Evolutionary conservation across 768 basidiomycete species (phyloP).

Genomic region (Leccinum pellstonianum): DNA sequence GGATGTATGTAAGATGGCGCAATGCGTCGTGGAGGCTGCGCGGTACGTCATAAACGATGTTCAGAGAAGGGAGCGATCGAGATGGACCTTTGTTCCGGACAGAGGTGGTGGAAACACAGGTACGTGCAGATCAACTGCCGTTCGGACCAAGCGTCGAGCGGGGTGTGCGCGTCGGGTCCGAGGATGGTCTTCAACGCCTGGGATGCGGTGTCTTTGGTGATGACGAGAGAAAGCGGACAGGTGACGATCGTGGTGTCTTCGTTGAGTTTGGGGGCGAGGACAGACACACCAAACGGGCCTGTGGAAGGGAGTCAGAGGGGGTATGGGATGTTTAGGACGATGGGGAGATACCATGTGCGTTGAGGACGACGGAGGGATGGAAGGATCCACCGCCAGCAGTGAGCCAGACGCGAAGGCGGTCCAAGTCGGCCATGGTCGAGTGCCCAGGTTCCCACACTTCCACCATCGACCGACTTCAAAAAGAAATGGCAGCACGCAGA

Average conservation of each 20-base stretch:
- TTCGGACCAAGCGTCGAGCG: conserved; percentile 46
- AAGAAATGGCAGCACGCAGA: too few relatives aligned
- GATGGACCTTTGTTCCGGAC: conserved; percentile 36
- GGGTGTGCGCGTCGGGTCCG: conserved; percentile 14
- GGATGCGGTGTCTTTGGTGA: conserved; percentile 53
- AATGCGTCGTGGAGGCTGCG: conserved; percentile 17
- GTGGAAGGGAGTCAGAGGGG: conserved; percentile 13
- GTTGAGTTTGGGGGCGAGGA: conserved; percentile 33
- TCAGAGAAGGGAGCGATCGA: not conserved
- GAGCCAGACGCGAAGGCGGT: too few relatives aligned
- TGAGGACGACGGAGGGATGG: too few relatives aligned
- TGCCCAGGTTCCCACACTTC: too few relatives aligned
- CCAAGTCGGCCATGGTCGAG: too few relatives aligned
- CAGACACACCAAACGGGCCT: conserved; percentile 41
- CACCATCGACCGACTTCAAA: too few relatives aligned
- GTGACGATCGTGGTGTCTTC: conserved; percentile 57
- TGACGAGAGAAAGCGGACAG: conserved; percentile 63
- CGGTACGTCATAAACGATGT: conserved; percentile 4
- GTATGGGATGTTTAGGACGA: too few relatives aligned
- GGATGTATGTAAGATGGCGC: conserved; percentile 60
- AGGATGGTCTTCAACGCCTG: conserved; percentile 45
- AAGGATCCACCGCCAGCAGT: too few relatives aligned
- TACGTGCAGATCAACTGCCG: conserved; percentile 71
- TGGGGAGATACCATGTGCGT: too few relatives aligned
- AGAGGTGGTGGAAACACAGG: conserved; percentile 61